These are phyloP conservation scores for Rhodotorula sphaerocarpa DNA, from an alignment of 768 basidiomycete genomes.

Conservation along the genomic window DNA sequence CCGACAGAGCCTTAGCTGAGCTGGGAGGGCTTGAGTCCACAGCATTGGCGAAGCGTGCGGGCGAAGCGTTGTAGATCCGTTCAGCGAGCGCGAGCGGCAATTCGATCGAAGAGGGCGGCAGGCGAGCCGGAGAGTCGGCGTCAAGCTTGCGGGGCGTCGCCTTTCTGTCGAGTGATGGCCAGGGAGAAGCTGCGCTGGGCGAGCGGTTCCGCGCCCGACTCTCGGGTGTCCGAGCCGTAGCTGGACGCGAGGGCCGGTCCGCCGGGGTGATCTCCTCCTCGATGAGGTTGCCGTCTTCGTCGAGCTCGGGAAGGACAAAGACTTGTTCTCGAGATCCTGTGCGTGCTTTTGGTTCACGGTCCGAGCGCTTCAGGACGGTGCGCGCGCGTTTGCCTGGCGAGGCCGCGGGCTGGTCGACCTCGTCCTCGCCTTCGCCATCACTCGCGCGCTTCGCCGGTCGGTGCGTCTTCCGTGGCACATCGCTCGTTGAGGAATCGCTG, in stretches of 20 bases:
- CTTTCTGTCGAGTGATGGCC: no score
- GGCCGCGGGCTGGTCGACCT: no score
- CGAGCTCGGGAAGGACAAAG: conserved; percentile 8
- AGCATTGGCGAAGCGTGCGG: neutral
- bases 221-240: neutral
- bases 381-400: no score
- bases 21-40: neutral
- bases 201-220: no score
- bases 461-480: no score
- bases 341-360: no score
- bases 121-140: neutral
- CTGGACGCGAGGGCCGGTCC: neutral
- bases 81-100: neutral
- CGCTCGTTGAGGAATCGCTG: neutral
- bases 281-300: conserved; percentile 26
- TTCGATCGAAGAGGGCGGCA: conserved; percentile 4
- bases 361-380: no score
- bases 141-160: neutral
- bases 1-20: neutral
- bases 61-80: neutral
- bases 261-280: neutral
- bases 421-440: no score
- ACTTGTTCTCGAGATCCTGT: neutral
- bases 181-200: neutral
- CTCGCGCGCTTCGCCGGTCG: no score